phyloP scores from a whole-genome alignment of 2,329 filamentous ascomycete genomes.

The Trichoderma sp. region DNA sequence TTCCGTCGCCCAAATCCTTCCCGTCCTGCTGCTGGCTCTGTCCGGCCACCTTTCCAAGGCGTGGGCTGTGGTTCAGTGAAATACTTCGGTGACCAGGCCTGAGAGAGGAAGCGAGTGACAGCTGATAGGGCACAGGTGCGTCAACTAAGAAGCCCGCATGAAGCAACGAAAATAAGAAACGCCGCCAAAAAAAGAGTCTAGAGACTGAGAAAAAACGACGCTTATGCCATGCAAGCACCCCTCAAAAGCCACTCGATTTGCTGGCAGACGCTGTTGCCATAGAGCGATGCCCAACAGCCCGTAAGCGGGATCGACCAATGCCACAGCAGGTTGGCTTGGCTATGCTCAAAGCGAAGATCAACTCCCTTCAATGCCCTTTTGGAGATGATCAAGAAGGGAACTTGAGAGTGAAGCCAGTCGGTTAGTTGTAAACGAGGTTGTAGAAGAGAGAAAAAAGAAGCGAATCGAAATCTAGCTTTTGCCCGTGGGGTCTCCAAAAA shows the following conservation, averaged over 20 bases:
- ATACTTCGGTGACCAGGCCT: conserved; percentile 1
- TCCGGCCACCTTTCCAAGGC: neutral
- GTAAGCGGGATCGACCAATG: neutral
- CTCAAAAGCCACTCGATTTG: conserved; percentile 7
- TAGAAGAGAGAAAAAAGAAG: neutral
- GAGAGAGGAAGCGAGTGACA: neutral
- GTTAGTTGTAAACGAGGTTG: neutral
- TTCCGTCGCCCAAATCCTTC: neutral
- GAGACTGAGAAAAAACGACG: conserved; percentile 1
- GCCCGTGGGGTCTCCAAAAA: conserved; percentile 1
- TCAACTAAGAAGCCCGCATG: conserved; percentile 20
- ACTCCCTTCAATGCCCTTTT: neutral
- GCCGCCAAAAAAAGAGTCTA: conserved; percentile 2
- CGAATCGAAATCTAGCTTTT: neutral
- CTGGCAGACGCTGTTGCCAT: neutral
- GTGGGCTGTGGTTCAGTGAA: conserved; percentile 12
- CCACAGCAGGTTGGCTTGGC: neutral
- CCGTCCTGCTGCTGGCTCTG: neutral
- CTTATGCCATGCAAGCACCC: conserved; percentile 25
- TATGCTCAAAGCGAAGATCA: neutral
- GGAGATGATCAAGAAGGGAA: neutral
- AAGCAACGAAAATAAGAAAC: neutral
- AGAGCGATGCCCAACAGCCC: neutral
- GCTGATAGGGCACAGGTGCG: conserved; percentile 13
- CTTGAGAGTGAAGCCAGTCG: neutral